Percentiles rank a stretch among this genome's conserved stretches.
phyloP scores from a whole-genome alignment of 129 eudicot species.

The Sambucus nigra region DNA sequence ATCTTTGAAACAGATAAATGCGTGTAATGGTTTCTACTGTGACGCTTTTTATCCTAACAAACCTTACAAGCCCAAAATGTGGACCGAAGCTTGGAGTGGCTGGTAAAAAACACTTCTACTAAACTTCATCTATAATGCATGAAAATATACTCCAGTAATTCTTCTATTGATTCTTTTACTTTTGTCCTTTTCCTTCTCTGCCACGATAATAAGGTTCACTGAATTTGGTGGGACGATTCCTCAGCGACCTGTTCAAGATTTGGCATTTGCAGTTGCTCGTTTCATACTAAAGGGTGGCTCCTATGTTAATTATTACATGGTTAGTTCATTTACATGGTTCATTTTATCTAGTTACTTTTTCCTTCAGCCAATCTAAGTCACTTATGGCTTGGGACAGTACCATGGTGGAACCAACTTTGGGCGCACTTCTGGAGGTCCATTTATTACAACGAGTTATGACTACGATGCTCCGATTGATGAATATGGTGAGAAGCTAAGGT shows the following conservation, averaged over 20 bases:
- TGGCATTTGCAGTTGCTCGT: constrained; percentile 93
- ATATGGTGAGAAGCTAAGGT: constrained; percentile 47
- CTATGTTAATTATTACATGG: constrained; percentile 87
- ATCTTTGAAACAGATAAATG: constrained; percentile 51
- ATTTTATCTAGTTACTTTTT: neutral
- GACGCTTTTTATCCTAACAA: constrained; percentile 70
- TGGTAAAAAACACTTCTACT: constrained; percentile 39
- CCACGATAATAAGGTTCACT: constrained; percentile 49
- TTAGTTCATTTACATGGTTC: constrained; percentile 17
- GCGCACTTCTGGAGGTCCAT: constrained; percentile 90
- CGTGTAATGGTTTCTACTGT: constrained; percentile 93
- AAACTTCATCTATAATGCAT: neutral
- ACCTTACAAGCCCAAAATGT: constrained; percentile 80
- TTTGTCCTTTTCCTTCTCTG: neutral
- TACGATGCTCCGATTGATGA: constrained; percentile 98
- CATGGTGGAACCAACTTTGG: constrained; percentile 99
- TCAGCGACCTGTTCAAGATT: constrained; percentile 86
- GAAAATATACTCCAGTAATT: neutral
- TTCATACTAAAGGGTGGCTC: constrained; percentile 84
- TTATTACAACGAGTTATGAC: constrained; percentile 88
- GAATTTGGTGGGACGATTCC: constrained; percentile 70
- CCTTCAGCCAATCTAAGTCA: neutral
- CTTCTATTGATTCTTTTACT: constrained; percentile 4
- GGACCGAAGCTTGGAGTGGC: constrained; percentile 99
- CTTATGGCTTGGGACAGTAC: constrained; percentile 34